phyloP scores from a whole-genome alignment of 345 rosid genomes.

The Melastoma malabathricum region DNA sequence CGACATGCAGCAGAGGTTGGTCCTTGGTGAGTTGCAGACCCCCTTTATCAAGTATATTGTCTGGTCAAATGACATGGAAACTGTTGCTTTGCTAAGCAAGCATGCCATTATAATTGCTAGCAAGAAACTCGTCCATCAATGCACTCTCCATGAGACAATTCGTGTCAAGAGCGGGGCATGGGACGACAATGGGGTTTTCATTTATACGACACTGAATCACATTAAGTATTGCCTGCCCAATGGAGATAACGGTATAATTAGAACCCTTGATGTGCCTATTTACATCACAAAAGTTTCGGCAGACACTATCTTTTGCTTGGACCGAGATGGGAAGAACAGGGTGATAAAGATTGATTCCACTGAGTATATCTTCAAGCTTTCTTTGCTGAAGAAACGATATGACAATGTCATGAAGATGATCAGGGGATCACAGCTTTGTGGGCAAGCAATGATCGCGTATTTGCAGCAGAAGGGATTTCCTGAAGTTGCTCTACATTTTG shows the following conservation, averaged over 20 bases:
- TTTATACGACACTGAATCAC: conserved; percentile 78
- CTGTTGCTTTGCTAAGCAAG: conserved; percentile 87
- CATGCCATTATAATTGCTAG: conserved; percentile 74
- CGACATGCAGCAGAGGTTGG: conserved; percentile 84
- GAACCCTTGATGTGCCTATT: conserved; percentile 73
- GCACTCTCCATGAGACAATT: conserved; percentile 87
- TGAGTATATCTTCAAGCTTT: conserved; percentile 78
- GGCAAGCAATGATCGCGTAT: conserved; percentile 94
- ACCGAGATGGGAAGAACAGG: conserved; percentile 75
- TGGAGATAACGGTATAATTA: conserved; percentile 80
- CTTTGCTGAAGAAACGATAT: conserved; percentile 64
- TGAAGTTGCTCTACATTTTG: conserved; percentile 97
- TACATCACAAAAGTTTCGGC: conserved; percentile 72
- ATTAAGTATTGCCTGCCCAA: conserved; percentile 90
- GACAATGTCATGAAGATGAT: conserved; percentile 97
- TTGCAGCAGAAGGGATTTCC: conserved; percentile 96
- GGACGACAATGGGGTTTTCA: conserved; percentile 91
- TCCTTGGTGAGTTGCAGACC: conserved; percentile 73
- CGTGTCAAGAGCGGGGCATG: conserved; percentile 94
- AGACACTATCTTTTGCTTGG: conserved; percentile 61
- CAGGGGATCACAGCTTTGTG: conserved; percentile 84
- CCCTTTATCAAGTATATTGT: conserved; percentile 69
- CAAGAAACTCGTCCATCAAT: conserved; percentile 71
- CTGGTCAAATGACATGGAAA: conserved; percentile 94
- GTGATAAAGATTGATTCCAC: conserved; percentile 62